A percentile compares a stretch with the other conserved stretches of the same genome.
Evolutionary conservation across 805 yeast genomes (phyloP).

Genomic region (Metschnikowia hibisci): DNA sequence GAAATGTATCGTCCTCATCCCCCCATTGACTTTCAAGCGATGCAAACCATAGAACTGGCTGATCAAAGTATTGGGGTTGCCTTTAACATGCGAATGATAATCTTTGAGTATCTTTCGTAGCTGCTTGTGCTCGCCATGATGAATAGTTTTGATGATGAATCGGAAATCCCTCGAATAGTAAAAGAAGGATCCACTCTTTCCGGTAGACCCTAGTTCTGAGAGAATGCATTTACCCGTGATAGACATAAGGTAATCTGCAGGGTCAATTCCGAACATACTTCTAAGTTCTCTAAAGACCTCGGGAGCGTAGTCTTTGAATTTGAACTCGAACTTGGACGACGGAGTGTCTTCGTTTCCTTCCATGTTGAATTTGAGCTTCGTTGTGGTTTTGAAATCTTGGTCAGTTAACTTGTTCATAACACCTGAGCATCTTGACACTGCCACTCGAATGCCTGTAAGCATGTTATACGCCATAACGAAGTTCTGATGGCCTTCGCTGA

Average conservation of each 20-base stretch:
- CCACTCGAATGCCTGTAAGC: constrained; percentile 94
- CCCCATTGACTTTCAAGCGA: constrained; percentile 81
- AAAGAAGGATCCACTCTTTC: constrained; percentile 94
- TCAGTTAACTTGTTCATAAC: constrained; percentile 68
- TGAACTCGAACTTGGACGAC: constrained; percentile 90
- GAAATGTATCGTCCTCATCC: constrained; percentile 75
- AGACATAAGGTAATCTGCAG: constrained; percentile 91
- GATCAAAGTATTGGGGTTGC: constrained; percentile 81
- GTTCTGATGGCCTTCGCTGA: constrained; percentile 89
- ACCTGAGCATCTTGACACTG: constrained; percentile 90
- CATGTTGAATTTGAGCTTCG: constrained; percentile 82
- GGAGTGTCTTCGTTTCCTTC: constrained; percentile 89
- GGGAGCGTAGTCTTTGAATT: constrained; percentile 94
- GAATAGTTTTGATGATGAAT: constrained; percentile 93
- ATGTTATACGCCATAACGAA: constrained; percentile 93
- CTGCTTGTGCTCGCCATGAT: constrained; percentile 86
- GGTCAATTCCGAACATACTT: constrained; percentile 78
- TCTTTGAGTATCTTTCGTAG: constrained; percentile 67
- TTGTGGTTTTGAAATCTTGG: constrained; percentile 65
- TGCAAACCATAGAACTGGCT: constrained; percentile 97
- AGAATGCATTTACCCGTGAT: constrained; percentile 89
- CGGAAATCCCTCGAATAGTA: constrained; percentile 92
- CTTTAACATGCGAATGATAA: constrained; percentile 75
- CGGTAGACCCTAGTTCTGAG: constrained; percentile 91
- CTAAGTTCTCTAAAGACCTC: constrained; percentile 88